Evolutionary conservation across 495 filamentous ascomycete genomes (phyloP), one percentile per base, ranked within the genome.

Genomic region (Glonium stellatum): DNA sequence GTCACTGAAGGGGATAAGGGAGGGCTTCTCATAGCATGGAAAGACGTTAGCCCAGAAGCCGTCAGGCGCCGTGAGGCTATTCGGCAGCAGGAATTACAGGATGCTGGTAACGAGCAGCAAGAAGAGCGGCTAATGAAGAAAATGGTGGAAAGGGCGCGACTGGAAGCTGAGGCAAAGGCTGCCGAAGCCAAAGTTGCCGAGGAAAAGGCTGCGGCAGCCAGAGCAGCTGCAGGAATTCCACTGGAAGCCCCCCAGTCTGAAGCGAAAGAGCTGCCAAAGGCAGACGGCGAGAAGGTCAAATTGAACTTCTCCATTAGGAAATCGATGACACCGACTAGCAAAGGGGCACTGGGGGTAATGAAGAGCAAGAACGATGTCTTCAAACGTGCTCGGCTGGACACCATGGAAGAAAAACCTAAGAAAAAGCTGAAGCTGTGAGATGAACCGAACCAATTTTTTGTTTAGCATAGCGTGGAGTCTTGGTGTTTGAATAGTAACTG

Each of bases 1-100:
- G 89, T 97, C 0, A 88, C 95, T 63, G 93, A 98, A 66, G 87
- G 84, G 47, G 91, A 95, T 48, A 92, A 95, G 67, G 74, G 74
- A 59, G 89, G 93, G 1, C 62, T 97, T 13, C 85, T 89, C 65
- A 80, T 99, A 54, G 80, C 84, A 5, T 99, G 92, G 89, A 84
- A 97, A 34, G 92, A 99, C 73, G 88, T 92, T 66, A 86, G 82
- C 34, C 89, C 90, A 0, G 92, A 95, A 54, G 88, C 90, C 0
- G 75, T 97, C 69, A 77, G 82, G 67, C 76, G 90, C 53, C 79
- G 87, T 48, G 92, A 97, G 59, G 89, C 87, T 22, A 77, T 95
- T 37, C 73, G 87, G 67, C 84, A 85, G 72, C 90, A 89, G 73
- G 91, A 97, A 70, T 76, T 86, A 62, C 82, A 87, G 72, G 90